Conservation (phyloP, 306 rosid species). For the Cajanus cajan region DNA sequence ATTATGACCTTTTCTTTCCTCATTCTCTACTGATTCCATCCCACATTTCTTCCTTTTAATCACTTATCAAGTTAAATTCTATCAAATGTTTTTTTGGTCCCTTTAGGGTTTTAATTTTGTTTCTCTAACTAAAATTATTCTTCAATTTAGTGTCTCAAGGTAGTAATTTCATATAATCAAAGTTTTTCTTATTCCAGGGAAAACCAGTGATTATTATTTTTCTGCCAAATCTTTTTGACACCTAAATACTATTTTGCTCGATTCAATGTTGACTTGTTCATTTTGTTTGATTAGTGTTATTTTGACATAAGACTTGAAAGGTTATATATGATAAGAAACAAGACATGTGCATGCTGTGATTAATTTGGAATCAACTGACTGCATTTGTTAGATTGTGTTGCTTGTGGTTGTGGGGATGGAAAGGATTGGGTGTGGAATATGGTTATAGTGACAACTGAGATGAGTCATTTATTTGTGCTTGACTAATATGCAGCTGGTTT, state of each 20-base stretch:
- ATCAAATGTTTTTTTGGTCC: not conserved
- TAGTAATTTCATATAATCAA: not conserved
- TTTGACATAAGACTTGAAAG: not conserved
- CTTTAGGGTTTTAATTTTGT: not conserved
- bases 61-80: not conserved
- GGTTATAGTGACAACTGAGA: too few species aligned
- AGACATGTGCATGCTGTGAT: not conserved
- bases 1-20: slow-evolving; percentile 44
- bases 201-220: too few species aligned
- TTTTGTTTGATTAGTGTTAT: not conserved
- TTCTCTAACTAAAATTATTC: not conserved
- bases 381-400: not conserved
- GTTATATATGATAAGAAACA: not conserved
- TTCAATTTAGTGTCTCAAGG: not conserved
- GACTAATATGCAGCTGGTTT: too few species aligned
- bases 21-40: slow-evolving; percentile 74
- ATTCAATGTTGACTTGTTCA: not conserved
- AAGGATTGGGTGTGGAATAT: too few species aligned
- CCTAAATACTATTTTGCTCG: not conserved
- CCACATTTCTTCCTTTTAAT: slow-evolving; percentile 37
- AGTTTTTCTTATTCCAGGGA: not conserved
- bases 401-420: not conserved
- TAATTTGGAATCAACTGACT: not conserved
- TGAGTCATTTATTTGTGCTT: too few species aligned
- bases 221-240: not conserved